phyloP scores from a whole-genome alignment of 805 yeast species.

The Kuraishia floccosa region DNA sequence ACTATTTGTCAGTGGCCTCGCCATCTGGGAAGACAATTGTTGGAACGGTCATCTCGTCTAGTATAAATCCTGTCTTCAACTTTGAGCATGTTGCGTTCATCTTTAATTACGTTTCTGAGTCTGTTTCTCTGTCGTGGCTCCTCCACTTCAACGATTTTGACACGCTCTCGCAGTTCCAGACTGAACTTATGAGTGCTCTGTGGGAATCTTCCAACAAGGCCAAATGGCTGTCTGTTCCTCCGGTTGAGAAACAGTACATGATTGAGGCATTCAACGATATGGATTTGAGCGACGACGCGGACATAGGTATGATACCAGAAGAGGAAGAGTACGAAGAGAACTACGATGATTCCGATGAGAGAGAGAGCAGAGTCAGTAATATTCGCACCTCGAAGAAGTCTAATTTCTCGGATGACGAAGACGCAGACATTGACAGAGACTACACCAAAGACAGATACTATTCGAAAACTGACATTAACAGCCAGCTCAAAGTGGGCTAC shows the following conservation, averaged over 20 bases:
- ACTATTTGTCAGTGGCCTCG: slow-evolving; percentile 34
- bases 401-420: slow-evolving; percentile 20
- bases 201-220: slow-evolving; percentile 50
- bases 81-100: slow-evolving; percentile 44
- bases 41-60: slow-evolving; percentile 30
- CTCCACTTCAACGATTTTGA: slow-evolving; percentile 35
- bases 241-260: slow-evolving; percentile 43
- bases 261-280: slow-evolving; percentile 37
- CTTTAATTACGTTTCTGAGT: slow-evolving; percentile 42
- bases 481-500: slow-evolving; percentile 59
- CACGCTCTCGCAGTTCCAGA: slow-evolving; percentile 39
- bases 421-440: slow-evolving; percentile 25
- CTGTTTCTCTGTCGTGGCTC: slow-evolving; percentile 47
- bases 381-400: slow-evolving; percentile 4
- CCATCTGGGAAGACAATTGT: slow-evolving; percentile 14
- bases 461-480: slow-evolving; percentile 26
- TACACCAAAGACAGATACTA: slow-evolving; percentile 11
- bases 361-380: slow-evolving; percentile 6
- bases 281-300: slow-evolving; percentile 24
- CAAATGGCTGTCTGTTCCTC: slow-evolving; percentile 32
- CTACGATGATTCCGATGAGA: slow-evolving; percentile 21
- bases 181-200: slow-evolving; percentile 32
- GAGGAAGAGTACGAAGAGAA: slow-evolving; percentile 21
- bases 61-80: slow-evolving; percentile 59
- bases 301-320: slow-evolving; percentile 19